Base-by-base conservation (phyloP, 192 early-diverging fungal genomes). In the Oehlia diaphana region DNA sequence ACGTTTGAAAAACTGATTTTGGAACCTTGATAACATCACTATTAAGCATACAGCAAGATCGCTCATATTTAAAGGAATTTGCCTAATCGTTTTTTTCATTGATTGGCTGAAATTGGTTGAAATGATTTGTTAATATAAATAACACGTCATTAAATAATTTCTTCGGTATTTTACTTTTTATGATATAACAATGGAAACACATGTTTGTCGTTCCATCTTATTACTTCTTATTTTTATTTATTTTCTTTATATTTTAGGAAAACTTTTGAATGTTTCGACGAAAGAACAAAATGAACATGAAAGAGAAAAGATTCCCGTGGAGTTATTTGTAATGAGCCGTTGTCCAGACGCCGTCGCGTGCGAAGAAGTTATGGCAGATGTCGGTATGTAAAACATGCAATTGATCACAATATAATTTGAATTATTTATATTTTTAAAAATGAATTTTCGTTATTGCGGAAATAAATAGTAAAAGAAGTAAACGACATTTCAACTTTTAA, bases 271-370 rank as follows among this genome's bases (percentile, higher is more conserved):
- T 58, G 0, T 6, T 58, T 0, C 65, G 12, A 9, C 6, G 33
- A 10, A 35, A 35, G 13, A 33, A 35, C 5, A 0, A 67, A 23
- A 19, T 67, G 28, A 16, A 14, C 8, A 9, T 47, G 12, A 47
- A n/a, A 70, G 44, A 3, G 21, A 35, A 8, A 69, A 62, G 50
- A 88, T 92, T 31, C 79, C 72, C 0, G 87, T 92, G 2, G 90
- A 91, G 69, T 79, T 92, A 74, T 91, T 90, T 79, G 92, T 92
- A 13, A 92, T 92, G 92, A 89, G 88, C 39, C 88, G 89, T 31
- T 92, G 92, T 64, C 90, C 92, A 0, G 91, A 90, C 63, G 87
- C 86, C 2, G 78, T 87, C 16, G 73, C 73, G 21, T 87, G 90
- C 37, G 91, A 92, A 78, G 63, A 37, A 9, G 68, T 87, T 16